These are phyloP conservation scores for Lichtheimia hyalospora DNA, from an alignment of 371 early-diverging fungal species.

Conservation along the genomic window DNA sequence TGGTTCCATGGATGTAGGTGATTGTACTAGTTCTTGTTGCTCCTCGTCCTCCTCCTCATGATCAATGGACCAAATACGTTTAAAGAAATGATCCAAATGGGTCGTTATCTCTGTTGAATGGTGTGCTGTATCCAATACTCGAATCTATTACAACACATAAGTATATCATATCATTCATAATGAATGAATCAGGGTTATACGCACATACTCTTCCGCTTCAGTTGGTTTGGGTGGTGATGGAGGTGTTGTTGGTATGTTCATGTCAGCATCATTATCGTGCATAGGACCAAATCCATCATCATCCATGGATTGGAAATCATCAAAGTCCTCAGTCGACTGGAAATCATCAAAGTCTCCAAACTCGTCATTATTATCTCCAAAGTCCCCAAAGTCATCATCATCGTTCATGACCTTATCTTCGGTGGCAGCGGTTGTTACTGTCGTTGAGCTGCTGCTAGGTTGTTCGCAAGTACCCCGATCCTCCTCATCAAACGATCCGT, in stretches of 20 bases:
- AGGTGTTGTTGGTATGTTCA: background rate
- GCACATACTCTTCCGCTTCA: slow-evolving; percentile 39
- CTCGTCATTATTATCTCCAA: slow-evolving; percentile 16
- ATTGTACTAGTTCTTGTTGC: background rate
- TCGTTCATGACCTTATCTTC: slow-evolving; percentile 2
- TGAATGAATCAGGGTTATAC: background rate
- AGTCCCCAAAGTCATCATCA: slow-evolving; percentile 35
- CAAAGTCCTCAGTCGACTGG: slow-evolving; percentile 8
- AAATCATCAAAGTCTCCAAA: slow-evolving; percentile 47
- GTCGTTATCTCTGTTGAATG: background rate
- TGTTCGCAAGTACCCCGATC: background rate
- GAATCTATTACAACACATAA: background rate
- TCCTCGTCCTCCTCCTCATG: background rate
- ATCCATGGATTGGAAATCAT: slow-evolving; percentile 5
- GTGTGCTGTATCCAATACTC: slow-evolving; percentile 7
- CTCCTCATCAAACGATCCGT: too few species aligned
- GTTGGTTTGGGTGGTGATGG: slow-evolving; percentile 14
- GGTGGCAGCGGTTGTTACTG: slow-evolving; percentile 2
- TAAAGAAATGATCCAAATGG: slow-evolving; percentile 4
- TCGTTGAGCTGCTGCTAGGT: slow-evolving; percentile 4
- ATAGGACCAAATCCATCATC: slow-evolving; percentile 5
- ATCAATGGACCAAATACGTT: slow-evolving; percentile 5
- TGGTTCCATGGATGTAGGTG: slow-evolving; percentile 3
- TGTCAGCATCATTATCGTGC: background rate
- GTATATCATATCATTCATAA: too few species aligned